A percentile compares a stretch with the other conserved stretches of the same genome.
Evolutionary conservation across 768 basidiomycete species (phyloP).

Genomic region (Tylopilus sp.): DNA sequence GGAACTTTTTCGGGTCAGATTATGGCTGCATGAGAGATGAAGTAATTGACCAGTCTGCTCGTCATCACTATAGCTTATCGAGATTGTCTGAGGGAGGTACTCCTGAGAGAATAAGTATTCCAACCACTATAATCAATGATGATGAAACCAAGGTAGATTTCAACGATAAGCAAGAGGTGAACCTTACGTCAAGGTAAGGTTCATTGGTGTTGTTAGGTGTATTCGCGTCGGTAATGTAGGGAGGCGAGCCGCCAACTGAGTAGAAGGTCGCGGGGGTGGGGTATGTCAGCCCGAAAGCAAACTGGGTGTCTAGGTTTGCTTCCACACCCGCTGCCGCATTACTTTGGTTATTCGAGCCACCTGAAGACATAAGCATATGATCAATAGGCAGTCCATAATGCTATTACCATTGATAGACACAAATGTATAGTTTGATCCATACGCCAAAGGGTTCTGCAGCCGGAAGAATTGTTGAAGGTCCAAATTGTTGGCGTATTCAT

Average conservation of each 20-base stretch:
- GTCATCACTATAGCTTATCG: conserved; percentile 70
- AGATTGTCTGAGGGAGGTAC: conserved; percentile 55
- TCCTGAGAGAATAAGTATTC: conserved; percentile 49
- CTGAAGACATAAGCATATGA: conserved; percentile 31
- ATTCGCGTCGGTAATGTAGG: conserved; percentile 46
- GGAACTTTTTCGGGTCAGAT: conserved; percentile 43
- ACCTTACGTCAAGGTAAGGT: conserved; percentile 43
- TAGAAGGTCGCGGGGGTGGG: conserved; percentile 60
- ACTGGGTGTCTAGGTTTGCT: conserved; percentile 67
- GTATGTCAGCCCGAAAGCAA: conserved; percentile 59
- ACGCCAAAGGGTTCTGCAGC: conserved; percentile 46
- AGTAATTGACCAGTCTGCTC: conserved; percentile 58
- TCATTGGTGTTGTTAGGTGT: conserved; percentile 46
- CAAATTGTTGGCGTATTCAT: conserved; percentile 48
- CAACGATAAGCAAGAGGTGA: not conserved
- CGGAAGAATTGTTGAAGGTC: conserved; percentile 53
- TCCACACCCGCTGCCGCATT: conserved; percentile 53
- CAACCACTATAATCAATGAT: conserved; percentile 48
- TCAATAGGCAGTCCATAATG: conserved; percentile 2
- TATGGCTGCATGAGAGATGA: not conserved
- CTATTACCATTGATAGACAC: conserved; percentile 51
- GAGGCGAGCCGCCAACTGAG: conserved; percentile 60
- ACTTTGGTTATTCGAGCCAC: conserved; percentile 59
- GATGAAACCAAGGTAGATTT: not conserved
- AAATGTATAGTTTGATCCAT: conserved; percentile 49